Evolutionary conservation across 805 yeast species (phyloP).

Genomic region (Yueomyces sinensis): DNA sequence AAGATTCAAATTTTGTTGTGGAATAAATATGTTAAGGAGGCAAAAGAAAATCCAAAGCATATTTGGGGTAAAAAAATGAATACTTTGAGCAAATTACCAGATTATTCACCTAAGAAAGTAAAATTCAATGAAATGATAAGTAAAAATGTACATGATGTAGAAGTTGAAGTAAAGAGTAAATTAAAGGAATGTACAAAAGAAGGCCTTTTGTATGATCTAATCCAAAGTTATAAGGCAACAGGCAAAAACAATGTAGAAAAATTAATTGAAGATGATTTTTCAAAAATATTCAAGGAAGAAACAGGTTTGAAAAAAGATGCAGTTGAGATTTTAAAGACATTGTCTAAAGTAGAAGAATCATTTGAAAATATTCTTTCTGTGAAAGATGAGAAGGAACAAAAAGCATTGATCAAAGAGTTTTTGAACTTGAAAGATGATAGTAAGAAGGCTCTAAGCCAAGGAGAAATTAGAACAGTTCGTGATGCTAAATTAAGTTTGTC

Average conservation of each 20-base stretch:
- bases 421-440: conserved; percentile 10
- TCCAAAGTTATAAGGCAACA: conserved; percentile 9
- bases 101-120: conserved; percentile 16
- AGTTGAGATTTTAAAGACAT: conserved; percentile 14
- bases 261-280: conserved; percentile 23
- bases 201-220: conserved; percentile 25
- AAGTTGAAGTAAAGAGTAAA: conserved; percentile 11
- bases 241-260: conserved; percentile 3
- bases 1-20: conserved; percentile 58
- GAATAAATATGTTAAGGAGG: conserved; percentile 58
- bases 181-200: conserved; percentile 30
- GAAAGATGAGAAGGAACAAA: conserved; percentile 7
- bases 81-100: conserved; percentile 11
- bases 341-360: conserved; percentile 10
- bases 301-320: conserved; percentile 11
- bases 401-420: conserved; percentile 6
- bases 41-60: conserved; percentile 31
- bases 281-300: conserved; percentile 25
- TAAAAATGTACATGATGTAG: conserved; percentile 14
- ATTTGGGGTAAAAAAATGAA: conserved; percentile 17
- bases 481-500: conserved; percentile 16
- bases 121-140: conserved; percentile 12
- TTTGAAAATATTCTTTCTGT: conserved; percentile 5
- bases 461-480: conserved; percentile 13
- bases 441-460: conserved; percentile 14